These are phyloP conservation scores for Iris macrosiphon DNA, from an alignment of 106 monocot genomes.

Conservation along the genomic window DNA sequence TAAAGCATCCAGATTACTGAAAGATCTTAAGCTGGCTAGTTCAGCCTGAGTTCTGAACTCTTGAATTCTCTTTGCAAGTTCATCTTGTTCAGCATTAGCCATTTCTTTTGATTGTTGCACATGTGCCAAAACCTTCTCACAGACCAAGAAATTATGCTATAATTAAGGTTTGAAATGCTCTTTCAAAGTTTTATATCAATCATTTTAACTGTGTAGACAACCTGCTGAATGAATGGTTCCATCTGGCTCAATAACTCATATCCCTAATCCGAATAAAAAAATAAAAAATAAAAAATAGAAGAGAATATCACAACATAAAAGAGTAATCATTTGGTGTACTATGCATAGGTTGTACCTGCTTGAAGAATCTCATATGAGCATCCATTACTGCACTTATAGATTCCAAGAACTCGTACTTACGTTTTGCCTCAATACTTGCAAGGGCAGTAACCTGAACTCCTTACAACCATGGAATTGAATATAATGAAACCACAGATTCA, in stretches of 20 bases:
- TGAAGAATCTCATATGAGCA: slow-evolving; percentile 97
- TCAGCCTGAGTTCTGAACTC: slow-evolving; percentile 88
- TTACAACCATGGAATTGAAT: slow-evolving; percentile 30
- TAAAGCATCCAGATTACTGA: slow-evolving; percentile 39
- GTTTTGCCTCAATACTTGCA: slow-evolving; percentile 85
- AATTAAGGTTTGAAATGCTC: not conserved
- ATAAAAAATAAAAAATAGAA: slow-evolving; percentile 1
- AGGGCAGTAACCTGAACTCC: slow-evolving; percentile 81
- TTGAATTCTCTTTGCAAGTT: slow-evolving; percentile 93
- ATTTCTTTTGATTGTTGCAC: slow-evolving; percentile 95
- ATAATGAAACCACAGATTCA: slow-evolving; percentile 17
- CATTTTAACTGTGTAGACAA: slow-evolving; percentile 7
- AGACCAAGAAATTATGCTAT: slow-evolving; percentile 1
- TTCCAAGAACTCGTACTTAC: slow-evolving; percentile 95
- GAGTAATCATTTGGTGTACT: too few species aligned
- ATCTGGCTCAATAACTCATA: slow-evolving; percentile 85
- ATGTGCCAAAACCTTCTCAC: slow-evolving; percentile 72
- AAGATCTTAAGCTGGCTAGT: slow-evolving; percentile 53
- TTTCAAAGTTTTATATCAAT: not conserved
- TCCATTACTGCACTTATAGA: slow-evolving; percentile 97
- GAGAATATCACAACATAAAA: too few species aligned
- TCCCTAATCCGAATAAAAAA: slow-evolving; percentile 43
- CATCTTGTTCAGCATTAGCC: slow-evolving; percentile 83
- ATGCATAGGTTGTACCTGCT: slow-evolving; percentile 58
- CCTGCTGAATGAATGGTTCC: slow-evolving; percentile 97